Conservation (phyloP, 495 filamentous ascomycete species). For the Lasiosphaeria hispida region DNA sequence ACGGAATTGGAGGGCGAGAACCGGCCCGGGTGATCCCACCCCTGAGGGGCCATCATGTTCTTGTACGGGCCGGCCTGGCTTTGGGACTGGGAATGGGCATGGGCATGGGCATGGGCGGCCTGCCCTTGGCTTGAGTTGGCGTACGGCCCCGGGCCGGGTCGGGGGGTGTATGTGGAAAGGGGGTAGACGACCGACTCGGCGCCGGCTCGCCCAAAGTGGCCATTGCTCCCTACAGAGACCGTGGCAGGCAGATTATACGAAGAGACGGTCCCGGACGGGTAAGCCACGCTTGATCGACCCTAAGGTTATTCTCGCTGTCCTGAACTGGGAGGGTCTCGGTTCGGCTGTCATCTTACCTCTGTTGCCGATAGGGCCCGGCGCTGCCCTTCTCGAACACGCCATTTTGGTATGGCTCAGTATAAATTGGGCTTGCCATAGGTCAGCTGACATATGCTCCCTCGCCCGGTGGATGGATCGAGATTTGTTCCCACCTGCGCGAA, state of each 20-base stretch:
- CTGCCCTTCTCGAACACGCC: constrained; percentile 32
- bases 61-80: constrained; percentile 34
- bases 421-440: constrained; percentile 42
- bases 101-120: constrained; percentile 1
- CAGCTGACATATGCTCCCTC: constrained; percentile 26
- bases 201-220: constrained; percentile 24
- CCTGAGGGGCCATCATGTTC: constrained; percentile 29
- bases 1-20: constrained; percentile 49
- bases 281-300: constrained; percentile 39
- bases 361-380: constrained; percentile 36
- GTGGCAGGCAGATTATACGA: constrained; percentile 38
- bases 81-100: constrained; percentile 21
- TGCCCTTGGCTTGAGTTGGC: constrained; percentile 10
- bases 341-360: constrained; percentile 45
- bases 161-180: constrained; percentile 36
- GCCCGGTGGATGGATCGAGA: constrained; percentile 21
- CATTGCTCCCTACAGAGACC: constrained; percentile 16
- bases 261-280: constrained; percentile 35
- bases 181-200: constrained; percentile 33
- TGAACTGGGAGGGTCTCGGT: constrained; percentile 21
- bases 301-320: constrained; percentile 42
- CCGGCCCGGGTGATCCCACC: constrained; percentile 38
- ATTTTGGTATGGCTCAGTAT: constrained; percentile 37
- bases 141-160: constrained; percentile 34
- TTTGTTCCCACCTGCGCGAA: constrained; percentile 48